Base-by-base conservation (phyloP, 1,139 yeast genomes). In the Lodderomyces margitis region DNA sequence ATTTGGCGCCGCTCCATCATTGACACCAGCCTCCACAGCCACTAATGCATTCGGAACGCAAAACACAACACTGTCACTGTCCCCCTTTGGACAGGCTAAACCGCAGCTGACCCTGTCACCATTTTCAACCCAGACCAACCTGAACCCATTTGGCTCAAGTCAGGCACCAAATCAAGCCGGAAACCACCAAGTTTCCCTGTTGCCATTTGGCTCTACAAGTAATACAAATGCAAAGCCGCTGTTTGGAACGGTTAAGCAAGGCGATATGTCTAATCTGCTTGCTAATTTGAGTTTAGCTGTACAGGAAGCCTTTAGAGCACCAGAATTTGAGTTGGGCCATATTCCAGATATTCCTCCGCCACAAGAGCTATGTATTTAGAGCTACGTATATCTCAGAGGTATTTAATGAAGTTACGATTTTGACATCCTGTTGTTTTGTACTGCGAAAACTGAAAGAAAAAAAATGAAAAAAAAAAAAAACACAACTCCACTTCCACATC, bases 321-420 rank as follows among this genome's bases (percentile, higher is more conserved):
- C 60, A 0, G 43, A 49, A 3, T 89, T 88, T 54, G 59, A 61
- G 12, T 59, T 87, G 20, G 96, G 96, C 0, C 61, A 64, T 20
- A 78, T 89, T 1, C 97, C 97, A 0, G 96, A 87, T 47, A 54
- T 78, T 1, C 80, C 89, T 1, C 97, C 97, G 1, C 95, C 96
- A 1, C 38, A 75, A 8, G 40, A 41, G n/a, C 36, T 50, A 34
- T 32, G 35, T 21, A n/a, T 20, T 17, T 32, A 19, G 20, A 8
- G 25, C 5, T 31, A 16, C n/a, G 12, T 31, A 16, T 16, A 17
- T 4, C 4, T 17, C n/a, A 31, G 12, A 31, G 34, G 4, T 17
- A 31, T 17, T 19, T 19, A 20, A 32, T 11, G 35, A 32, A n/a
- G 24, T 28, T 7, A 28, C n/a, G 24, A 28, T 7, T 28, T 28